These are phyloP conservation scores for Blastomyces gilchristii DNA, from an alignment of 2,329 filamentous ascomycete genomes.

Conservation along the genomic window DNA sequence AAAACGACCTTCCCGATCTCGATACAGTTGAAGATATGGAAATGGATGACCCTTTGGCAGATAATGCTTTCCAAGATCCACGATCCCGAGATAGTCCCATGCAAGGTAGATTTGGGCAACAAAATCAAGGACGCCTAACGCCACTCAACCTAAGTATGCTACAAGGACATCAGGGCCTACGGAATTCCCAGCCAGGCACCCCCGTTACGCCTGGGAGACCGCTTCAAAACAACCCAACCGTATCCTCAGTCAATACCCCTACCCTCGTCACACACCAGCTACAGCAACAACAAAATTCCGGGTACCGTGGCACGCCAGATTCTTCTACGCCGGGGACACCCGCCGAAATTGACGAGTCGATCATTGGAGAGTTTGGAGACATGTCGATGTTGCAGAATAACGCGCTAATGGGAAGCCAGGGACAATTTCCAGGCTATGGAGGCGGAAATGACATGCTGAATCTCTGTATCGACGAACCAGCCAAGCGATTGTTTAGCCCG, in stretches of 20 bases:
- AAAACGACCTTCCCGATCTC: conserved; percentile 28
- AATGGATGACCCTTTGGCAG: conserved; percentile 71
- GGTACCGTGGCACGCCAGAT: conserved; percentile 48
- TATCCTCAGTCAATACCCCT: conserved; percentile 93
- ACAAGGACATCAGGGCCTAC: conserved; percentile 63
- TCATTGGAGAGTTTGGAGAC: conserved; percentile 53
- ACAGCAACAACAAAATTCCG: conserved; percentile 47
- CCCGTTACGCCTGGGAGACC: conserved; percentile 58
- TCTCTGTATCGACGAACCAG: conserved; percentile 77
- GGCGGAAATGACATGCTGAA: conserved; percentile 46
- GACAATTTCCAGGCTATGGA: conserved; percentile 33
- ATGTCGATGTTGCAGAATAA: conserved; percentile 43
- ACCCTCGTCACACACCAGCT: conserved; percentile 72
- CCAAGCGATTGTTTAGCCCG: conserved; percentile 83
- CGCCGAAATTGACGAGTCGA: conserved; percentile 63
- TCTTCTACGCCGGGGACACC: conserved; percentile 61
- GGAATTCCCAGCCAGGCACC: conserved; percentile 76
- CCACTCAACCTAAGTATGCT: conserved; percentile 74
- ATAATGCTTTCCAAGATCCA: conserved; percentile 41
- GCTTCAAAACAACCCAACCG: conserved; percentile 85
- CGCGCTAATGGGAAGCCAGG: conserved; percentile 32
- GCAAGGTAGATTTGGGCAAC: conserved; percentile 50
- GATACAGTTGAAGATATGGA: conserved; percentile 56
- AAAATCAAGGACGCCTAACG: conserved; percentile 47
- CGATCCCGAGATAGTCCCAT: conserved; percentile 61